A percentile compares a stretch with the other conserved stretches of the same genome.
phyloP scores from a whole-genome alignment of 768 basidiomycete species.

The Mycena sanguinolenta region DNA sequence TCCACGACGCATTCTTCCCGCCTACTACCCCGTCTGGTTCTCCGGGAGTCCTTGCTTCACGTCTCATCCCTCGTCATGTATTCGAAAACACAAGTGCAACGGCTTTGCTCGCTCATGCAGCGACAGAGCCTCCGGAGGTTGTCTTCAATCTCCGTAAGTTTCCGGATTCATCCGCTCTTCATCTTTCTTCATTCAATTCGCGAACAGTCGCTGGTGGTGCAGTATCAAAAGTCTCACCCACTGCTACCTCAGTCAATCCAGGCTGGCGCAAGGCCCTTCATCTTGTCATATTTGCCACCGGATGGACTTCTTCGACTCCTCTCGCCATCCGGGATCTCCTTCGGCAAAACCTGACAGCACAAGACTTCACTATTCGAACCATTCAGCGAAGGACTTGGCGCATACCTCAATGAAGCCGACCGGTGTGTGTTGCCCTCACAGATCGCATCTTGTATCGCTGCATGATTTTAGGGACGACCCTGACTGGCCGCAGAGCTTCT shows the following conservation, averaged over 20 bases:
- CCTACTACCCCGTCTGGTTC: not conserved
- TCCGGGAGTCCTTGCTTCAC: constrained; percentile 14
- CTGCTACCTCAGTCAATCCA: constrained; percentile 26
- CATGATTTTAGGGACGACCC: constrained; percentile 11
- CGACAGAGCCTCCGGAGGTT: constrained; percentile 10
- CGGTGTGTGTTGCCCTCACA: not conserved
- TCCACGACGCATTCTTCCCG: constrained; percentile 16
- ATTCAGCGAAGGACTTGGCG: constrained; percentile 22
- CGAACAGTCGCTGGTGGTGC: constrained; percentile 20
- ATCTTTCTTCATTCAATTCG: not conserved
- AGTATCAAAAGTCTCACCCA: constrained; percentile 14
- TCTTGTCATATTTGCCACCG: constrained; percentile 11
- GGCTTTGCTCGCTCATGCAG: constrained; percentile 6
- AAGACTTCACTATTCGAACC: constrained; percentile 19
- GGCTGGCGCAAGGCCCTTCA: constrained; percentile 26
- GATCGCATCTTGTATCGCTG: not conserved
- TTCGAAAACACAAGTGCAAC: constrained; percentile 25
- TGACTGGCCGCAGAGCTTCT: constrained; percentile 28
- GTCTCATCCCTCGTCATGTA: constrained; percentile 22
- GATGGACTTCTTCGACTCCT: constrained; percentile 25
- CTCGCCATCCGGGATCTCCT: not conserved
- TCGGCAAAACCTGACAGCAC: not conserved
- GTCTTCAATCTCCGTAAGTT: constrained; percentile 16
- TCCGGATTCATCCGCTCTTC: not conserved
- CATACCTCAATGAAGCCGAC: constrained; percentile 31